Evolutionary conservation across 164 flowering plant species (phyloP), one percentile per base, ranked within the genome.

Genomic region (Macadamia tetraphylla): DNA sequence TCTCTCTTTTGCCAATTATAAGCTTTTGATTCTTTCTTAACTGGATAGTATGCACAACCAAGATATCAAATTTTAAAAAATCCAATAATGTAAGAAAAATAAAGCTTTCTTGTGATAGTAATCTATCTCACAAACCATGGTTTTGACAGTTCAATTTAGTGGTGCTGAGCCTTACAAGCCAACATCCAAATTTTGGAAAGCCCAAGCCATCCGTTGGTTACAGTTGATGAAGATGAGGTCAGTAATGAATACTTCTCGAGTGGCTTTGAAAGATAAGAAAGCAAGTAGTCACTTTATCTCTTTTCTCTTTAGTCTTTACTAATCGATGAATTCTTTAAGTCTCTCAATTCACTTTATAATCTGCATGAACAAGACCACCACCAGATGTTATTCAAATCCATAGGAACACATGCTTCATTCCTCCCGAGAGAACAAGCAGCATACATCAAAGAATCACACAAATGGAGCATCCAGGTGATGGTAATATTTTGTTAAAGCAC

Each of bases 1-100:
- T 83, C 86, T 83, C 84, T 83, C 89, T 83, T 88, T 92, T 80
- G 80, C 81, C 87, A 90, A 81, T 80, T 88, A 84, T 66, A 46
- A 46, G 51, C 51, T 46, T 9, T 46, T 3, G 51, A 73, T 81
- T 82, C 87, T 83, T 83, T 85, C 73, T 82, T 85, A 79, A 88
- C 98, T 88, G 98, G 92, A 92, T 79, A 66, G 77, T 83, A 79
- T 60, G 81, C 78, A 81, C 77, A 77, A 70, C 67, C 83, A 83
- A 75, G 55, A 73, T 66, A 75, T 73, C 67, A 77, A 82, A 46
- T 11, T 46, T 35, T 46, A 46, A 46, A 46, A 59, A 43, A 63
- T 60, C 66, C 35, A 59, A 72, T 18, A 69, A 60, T 53, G 52
- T 44, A 69, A 75, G 52, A 48, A 65, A 67, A 60, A 63, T 52